A percentile compares a stretch with the other conserved stretches of the same genome.
Evolutionary conservation across 2,329 filamentous ascomycete species (phyloP).

Genomic region (Penicillium sp.): DNA sequence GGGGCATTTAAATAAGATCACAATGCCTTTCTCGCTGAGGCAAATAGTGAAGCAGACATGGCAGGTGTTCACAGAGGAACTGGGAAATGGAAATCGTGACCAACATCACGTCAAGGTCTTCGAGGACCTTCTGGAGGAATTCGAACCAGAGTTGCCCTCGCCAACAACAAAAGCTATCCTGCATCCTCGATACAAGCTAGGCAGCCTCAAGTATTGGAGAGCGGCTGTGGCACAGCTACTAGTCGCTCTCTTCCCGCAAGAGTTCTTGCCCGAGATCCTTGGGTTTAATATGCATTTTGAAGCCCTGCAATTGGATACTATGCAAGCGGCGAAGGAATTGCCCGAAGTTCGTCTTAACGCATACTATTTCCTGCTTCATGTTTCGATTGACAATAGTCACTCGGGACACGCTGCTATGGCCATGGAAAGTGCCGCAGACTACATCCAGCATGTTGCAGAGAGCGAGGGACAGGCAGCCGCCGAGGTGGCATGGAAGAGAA

Average conservation of each 20-base stretch:
- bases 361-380: conserved; percentile 54
- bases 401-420: conserved; percentile 40
- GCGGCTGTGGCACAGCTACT: conserved; percentile 48
- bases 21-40: conserved; percentile 44
- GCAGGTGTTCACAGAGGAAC: conserved; percentile 54
- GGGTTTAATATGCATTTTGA: conserved; percentile 56
- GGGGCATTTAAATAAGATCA: conserved; percentile 47
- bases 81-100: conserved; percentile 50
- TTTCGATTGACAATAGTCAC: conserved; percentile 53
- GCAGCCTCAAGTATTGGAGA: conserved; percentile 38
- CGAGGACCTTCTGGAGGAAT: conserved; percentile 31
- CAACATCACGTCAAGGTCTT: conserved; percentile 49
- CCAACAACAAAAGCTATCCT: conserved; percentile 32
- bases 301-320: conserved; percentile 39
- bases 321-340: conserved; percentile 47
- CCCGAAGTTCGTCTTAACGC: conserved; percentile 45
- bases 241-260: conserved; percentile 50
- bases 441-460: conserved; percentile 34
- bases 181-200: conserved; percentile 3
- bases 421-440: conserved; percentile 37
- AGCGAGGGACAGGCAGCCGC: conserved; percentile 30
- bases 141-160: conserved; percentile 32
- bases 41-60: conserved; percentile 46
- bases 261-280: conserved; percentile 53
- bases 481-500: conserved; percentile 40